Conservation (phyloP, 352 stramenopile genomes). For the Globisporangium acanthophoron region DNA sequence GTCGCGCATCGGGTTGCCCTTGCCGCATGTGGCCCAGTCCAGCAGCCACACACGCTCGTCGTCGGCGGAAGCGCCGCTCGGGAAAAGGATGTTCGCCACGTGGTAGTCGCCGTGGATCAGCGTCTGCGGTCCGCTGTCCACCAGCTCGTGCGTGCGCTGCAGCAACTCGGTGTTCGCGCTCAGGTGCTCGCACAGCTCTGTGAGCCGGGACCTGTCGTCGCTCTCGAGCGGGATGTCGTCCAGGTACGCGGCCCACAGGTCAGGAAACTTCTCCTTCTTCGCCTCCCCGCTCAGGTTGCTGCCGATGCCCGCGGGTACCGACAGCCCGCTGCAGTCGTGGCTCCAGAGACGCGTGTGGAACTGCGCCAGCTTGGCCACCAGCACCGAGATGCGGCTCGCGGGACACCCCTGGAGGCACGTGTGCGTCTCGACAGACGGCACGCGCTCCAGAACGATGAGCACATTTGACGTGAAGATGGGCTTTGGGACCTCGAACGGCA, state of each 20-base stretch:
- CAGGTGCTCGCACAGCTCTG: slow-evolving; percentile 39
- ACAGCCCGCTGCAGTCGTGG: slow-evolving; percentile 36
- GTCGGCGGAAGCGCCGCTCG: slow-evolving; percentile 10
- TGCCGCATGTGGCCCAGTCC: slow-evolving; percentile 77
- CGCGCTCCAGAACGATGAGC: slow-evolving; percentile 65
- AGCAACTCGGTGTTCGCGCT: slow-evolving; percentile 33
- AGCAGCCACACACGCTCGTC: slow-evolving; percentile 52
- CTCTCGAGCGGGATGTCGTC: slow-evolving; percentile 37
- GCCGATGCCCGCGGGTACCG: slow-evolving; percentile 55
- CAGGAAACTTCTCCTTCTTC: slow-evolving; percentile 63
- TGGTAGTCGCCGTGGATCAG: slow-evolving; percentile 84
- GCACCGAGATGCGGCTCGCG: slow-evolving; percentile 24
- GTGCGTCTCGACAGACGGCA: slow-evolving; percentile 40
- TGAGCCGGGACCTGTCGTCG: slow-evolving; percentile 23
- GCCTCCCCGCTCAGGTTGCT: slow-evolving; percentile 52
- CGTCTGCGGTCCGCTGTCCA: slow-evolving; percentile 43
- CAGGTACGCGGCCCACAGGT: slow-evolving; percentile 44
- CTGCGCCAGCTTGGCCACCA: slow-evolving; percentile 51
- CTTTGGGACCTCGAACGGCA: slow-evolving; percentile 55
- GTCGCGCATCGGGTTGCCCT: slow-evolving; percentile 70
- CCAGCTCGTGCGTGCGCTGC: slow-evolving; percentile 38
- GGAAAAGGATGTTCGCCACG: slow-evolving; percentile 70
- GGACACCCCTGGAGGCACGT: slow-evolving; percentile 69
- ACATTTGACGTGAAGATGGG: slow-evolving; percentile 61
- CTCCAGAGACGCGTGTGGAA: slow-evolving; percentile 62